Conservation (phyloP, 495 filamentous ascomycete species). For the Sporormia fimetaria region DNA sequence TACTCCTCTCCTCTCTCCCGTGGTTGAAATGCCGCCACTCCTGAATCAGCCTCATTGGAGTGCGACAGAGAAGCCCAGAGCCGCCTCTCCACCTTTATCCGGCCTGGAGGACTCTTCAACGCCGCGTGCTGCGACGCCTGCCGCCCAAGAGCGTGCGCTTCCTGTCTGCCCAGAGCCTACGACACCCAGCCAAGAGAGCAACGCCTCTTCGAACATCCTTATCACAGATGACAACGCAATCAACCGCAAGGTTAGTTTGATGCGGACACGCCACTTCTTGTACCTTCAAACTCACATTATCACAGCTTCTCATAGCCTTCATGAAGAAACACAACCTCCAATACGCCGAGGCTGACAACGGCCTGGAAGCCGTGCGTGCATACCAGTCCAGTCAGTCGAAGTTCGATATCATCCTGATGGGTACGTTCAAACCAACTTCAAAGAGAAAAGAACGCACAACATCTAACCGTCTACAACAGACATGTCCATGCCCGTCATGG, state of each 20-base stretch:
- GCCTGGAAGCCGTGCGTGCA: slow-evolving; percentile 20
- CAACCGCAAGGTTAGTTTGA: slow-evolving; percentile 7
- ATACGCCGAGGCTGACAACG: slow-evolving; percentile 22
- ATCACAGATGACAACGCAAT: slow-evolving; percentile 21
- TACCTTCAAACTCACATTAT: not conserved
- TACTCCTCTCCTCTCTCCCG: not conserved
- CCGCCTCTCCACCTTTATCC: no score
- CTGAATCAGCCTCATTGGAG: no score
- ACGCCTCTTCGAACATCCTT: slow-evolving; percentile 4
- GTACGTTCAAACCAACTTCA: not conserved
- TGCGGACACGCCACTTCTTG: no score
- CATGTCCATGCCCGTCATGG: slow-evolving; percentile 29
- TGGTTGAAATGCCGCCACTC: no score
- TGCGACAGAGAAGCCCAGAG: no score
- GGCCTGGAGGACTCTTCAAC: no score
- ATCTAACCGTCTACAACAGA: slow-evolving; percentile 1
- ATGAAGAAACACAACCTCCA: slow-evolving; percentile 9
- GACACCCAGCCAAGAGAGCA: not conserved
- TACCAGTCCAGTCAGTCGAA: slow-evolving; percentile 5
- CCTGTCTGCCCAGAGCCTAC: no score
- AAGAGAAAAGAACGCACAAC: not conserved
- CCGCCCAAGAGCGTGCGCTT: no score
- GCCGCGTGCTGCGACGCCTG: no score
- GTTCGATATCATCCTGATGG: slow-evolving; percentile 22
- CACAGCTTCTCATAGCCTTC: slow-evolving; percentile 17